Evolutionary conservation across 768 basidiomycete species (phyloP).

Genomic region (Auricularia auricula-judae): DNA sequence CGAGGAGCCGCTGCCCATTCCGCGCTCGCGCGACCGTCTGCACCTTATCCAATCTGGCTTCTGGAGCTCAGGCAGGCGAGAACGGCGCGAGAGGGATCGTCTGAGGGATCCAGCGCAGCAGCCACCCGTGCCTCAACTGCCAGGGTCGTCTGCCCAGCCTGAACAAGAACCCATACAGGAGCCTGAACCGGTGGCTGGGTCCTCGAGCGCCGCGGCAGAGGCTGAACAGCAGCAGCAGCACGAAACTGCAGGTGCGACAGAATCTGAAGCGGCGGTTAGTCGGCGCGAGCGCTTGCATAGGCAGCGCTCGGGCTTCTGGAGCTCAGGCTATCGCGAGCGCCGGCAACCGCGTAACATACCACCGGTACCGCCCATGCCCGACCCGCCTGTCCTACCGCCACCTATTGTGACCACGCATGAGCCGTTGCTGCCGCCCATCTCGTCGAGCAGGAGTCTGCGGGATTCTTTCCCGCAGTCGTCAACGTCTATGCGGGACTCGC

Average conservation of each 20-base stretch:
- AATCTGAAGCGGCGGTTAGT: neutral
- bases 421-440: neutral
- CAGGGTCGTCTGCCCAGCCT: neutral
- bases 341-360: neutral
- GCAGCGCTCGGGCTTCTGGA: neutral
- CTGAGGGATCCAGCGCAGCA: neutral
- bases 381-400: neutral
- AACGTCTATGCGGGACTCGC: neutral
- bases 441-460: neutral
- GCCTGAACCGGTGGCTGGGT: no score
- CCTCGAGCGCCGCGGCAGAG: neutral
- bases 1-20: neutral
- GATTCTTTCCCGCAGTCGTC: neutral
- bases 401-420: neutral
- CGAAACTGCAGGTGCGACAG: neutral
- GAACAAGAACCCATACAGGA: neutral
- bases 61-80: neutral
- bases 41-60: neutral
- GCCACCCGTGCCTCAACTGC: neutral
- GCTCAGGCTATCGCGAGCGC: neutral
- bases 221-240: neutral
- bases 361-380: neutral
- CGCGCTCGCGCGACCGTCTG: neutral
- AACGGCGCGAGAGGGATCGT: neutral
- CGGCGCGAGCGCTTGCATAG: neutral